phyloP scores from a whole-genome alignment of 192 early-diverging fungal species.

The Coemansia sp. region DNA sequence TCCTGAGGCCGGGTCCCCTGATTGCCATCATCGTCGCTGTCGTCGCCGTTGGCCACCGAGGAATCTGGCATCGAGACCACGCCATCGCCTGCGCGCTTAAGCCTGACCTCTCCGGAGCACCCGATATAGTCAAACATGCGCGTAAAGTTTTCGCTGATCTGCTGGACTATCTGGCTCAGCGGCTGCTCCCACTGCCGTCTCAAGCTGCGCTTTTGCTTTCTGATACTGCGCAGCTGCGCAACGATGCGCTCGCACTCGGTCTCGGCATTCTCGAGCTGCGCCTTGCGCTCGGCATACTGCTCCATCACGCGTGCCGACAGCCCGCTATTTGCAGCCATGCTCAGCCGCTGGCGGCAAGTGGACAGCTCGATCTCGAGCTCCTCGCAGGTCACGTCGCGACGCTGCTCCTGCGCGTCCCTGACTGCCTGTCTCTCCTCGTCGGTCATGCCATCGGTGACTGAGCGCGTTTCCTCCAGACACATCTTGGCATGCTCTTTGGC shows the following conservation, averaged over 20 bases:
- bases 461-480: constrained; percentile 57
- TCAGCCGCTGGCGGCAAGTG: constrained; percentile 38
- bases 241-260: constrained; percentile 44
- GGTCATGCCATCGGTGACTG: constrained; percentile 50
- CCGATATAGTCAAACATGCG: constrained; percentile 66
- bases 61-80: background rate
- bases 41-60: background rate
- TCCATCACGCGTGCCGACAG: constrained; percentile 57
- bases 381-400: constrained; percentile 47
- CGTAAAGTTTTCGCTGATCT: constrained; percentile 69
- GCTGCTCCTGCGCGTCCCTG: constrained; percentile 51
- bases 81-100: constrained; percentile 32
- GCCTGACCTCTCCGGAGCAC: constrained; percentile 45
- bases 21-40: background rate
- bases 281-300: constrained; percentile 64
- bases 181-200: constrained; percentile 65
- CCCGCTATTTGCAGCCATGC: constrained; percentile 35
- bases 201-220: constrained; percentile 31
- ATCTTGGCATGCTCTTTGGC: constrained; percentile 50
- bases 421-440: constrained; percentile 54
- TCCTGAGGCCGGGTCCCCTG: constrained; percentile 16
- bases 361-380: constrained; percentile 65
- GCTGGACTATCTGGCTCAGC: constrained; percentile 57
- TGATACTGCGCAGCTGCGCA: constrained; percentile 33
- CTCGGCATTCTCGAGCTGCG: constrained; percentile 55